phyloP scores from a whole-genome alignment of 495 filamentous ascomycete species.

The Bathelium albidoporum region DNA sequence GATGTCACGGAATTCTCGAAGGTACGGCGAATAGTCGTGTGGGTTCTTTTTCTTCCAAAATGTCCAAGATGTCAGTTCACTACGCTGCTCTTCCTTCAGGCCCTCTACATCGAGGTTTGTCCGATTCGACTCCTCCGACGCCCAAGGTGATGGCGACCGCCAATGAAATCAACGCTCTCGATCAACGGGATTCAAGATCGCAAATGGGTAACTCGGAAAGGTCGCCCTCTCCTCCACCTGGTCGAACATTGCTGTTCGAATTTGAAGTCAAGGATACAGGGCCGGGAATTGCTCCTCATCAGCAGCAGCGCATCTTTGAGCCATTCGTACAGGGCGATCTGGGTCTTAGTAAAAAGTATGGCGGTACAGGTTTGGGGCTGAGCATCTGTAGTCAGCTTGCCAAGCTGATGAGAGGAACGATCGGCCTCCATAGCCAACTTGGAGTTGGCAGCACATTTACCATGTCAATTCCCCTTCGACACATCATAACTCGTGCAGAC shows the following conservation, averaged over 20 bases:
- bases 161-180: constrained; percentile 26
- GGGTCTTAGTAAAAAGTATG: constrained; percentile 78
- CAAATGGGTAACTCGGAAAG: constrained; percentile 42
- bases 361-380: constrained; percentile 81
- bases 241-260: constrained; percentile 57
- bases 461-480: constrained; percentile 74
- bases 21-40: constrained; percentile 10
- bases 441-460: constrained; percentile 72
- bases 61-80: constrained; percentile 1
- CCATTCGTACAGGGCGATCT: constrained; percentile 90
- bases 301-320: constrained; percentile 78
- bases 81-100: constrained; percentile 21
- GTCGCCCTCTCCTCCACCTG: constrained; percentile 52
- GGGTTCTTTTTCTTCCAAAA: neutral
- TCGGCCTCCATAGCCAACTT: constrained; percentile 60
- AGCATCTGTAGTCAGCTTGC: constrained; percentile 84
- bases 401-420: constrained; percentile 67
- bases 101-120: constrained; percentile 16
- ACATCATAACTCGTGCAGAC: constrained; percentile 53
- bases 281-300: constrained; percentile 70
- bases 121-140: constrained; percentile 9
- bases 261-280: constrained; percentile 87
- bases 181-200: constrained; percentile 42
- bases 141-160: constrained; percentile 23
- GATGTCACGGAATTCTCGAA: constrained; percentile 52